A percentile compares a stretch with the other conserved stretches of the same genome.
Conservation (phyloP, 2,329 filamentous ascomycete genomes). For the Penicillium glabrum region DNA sequence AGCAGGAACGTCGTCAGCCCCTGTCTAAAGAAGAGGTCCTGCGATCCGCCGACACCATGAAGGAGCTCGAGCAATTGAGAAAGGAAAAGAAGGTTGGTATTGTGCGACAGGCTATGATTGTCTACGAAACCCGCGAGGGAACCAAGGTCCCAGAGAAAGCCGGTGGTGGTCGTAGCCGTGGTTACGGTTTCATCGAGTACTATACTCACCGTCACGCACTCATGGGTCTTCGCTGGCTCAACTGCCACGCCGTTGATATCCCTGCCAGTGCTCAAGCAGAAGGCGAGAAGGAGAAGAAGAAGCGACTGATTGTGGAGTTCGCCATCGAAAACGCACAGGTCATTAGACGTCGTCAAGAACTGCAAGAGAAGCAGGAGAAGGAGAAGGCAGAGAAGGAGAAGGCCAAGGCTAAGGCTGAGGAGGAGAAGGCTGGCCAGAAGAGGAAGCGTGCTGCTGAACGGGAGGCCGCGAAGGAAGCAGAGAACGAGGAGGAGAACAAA, state of each 20-base stretch:
- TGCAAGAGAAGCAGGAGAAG: constrained; percentile 26
- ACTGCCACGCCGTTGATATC: constrained; percentile 65
- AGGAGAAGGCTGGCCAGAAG: constrained; percentile 32
- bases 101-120: constrained; percentile 89
- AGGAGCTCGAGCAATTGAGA: constrained; percentile 74
- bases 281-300: constrained; percentile 67
- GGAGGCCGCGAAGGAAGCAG: constrained; percentile 31
- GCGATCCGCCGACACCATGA: constrained; percentile 77
- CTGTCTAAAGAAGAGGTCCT: constrained; percentile 87
- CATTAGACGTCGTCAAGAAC: constrained; percentile 66
- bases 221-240: constrained; percentile 92
- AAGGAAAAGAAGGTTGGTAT: constrained; percentile 82
- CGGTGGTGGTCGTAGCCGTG: constrained; percentile 79
- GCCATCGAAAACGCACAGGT: constrained; percentile 98
- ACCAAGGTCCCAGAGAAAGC: constrained; percentile 76
- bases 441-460: constrained; percentile 38
- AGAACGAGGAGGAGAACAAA: constrained; percentile 52
- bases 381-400: constrained; percentile 18
- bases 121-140: constrained; percentile 85
- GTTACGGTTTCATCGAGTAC: constrained; percentile 98
- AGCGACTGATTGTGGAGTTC: constrained; percentile 91
- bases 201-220: constrained; percentile 88
- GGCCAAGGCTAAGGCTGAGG: constrained; percentile 21
- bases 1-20: constrained; percentile 69
- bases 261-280: constrained; percentile 33